A percentile compares a stretch with the other conserved stretches of the same genome.
Conservation (phyloP, 1,139 yeast genomes). For the Debaryomyces nepalensis region DNA sequence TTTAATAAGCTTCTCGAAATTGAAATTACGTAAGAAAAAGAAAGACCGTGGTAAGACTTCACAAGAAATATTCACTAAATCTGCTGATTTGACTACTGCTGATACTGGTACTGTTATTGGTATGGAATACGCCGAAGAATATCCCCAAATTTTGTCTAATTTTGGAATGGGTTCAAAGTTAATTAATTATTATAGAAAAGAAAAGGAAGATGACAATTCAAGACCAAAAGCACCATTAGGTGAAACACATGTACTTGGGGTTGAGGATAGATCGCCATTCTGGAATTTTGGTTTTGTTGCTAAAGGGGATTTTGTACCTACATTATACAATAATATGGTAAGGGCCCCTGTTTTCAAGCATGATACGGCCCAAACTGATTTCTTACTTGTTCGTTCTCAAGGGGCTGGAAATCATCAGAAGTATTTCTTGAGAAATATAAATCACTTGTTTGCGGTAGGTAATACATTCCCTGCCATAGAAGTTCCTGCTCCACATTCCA, state of each 20-base stretch:
- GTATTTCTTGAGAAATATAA: slow-evolving; percentile 62
- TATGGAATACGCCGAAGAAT: slow-evolving; percentile 90
- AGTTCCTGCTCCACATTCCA: slow-evolving; percentile 96
- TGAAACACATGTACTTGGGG: slow-evolving; percentile 93
- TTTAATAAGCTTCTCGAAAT: slow-evolving; percentile 71
- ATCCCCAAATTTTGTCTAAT: slow-evolving; percentile 79
- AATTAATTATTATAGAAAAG: slow-evolving; percentile 90
- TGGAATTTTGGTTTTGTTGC: slow-evolving; percentile 99
- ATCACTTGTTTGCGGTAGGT: slow-evolving; percentile 84
- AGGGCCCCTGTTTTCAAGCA: slow-evolving; percentile 95
- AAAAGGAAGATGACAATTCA: slow-evolving; percentile 75
- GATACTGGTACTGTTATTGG: slow-evolving; percentile 80
- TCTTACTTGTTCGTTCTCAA: slow-evolving; percentile 75
- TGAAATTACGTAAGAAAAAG: slow-evolving; percentile 83
- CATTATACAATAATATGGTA: slow-evolving; percentile 86
- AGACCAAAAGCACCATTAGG: slow-evolving; percentile 92
- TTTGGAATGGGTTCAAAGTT: slow-evolving; percentile 97
- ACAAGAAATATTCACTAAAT: slow-evolving; percentile 69
- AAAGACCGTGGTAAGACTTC: slow-evolving; percentile 85
- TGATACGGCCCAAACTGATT: slow-evolving; percentile 78
- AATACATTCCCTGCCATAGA: slow-evolving; percentile 93
- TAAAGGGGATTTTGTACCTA: slow-evolving; percentile 91
- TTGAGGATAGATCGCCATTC: slow-evolving; percentile 94
- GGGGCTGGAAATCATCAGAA: slow-evolving; percentile 72
- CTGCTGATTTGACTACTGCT: slow-evolving; percentile 80